Evolutionary conservation across 2,329 filamentous ascomycete species (phyloP), one percentile per base, ranked within the genome.

Genomic region (Claviceps sorghi): DNA sequence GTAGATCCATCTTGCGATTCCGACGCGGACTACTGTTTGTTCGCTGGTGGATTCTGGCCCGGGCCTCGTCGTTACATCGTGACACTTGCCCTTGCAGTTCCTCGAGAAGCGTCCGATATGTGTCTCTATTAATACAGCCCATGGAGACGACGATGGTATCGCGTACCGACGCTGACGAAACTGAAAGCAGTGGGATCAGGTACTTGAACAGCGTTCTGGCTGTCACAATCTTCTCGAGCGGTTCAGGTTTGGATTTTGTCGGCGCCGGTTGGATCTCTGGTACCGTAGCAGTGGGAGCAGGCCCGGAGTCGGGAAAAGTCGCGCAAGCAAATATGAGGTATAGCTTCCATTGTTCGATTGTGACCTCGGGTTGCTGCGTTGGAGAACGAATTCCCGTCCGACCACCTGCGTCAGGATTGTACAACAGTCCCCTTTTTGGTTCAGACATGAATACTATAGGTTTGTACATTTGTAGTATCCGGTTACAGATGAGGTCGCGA

Each of bases 291-390:
- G 58, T 54, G 15, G 61, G 64, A 22, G 75, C 74, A 52, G 74
- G 80, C 10, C 88, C 88, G 10, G 88, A 79, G 58, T 93, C 93
- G 40, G 87, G 90, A 53, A 98, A 74, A 0, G 93, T 97, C 10
- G 91, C 95, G 68, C 94, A 98, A 10, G 91, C 93, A 70, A 98
- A 96, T 52, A 96, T 90, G 29, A 98, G 76, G 65, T 97, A 97
- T 2, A 97, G 73, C 67, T 96, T 97, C 91, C 91, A 98, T 65
- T 98, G 93, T 67, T 97, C 94, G 54, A 98, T 82, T 53, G 96
- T 76, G 22, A 95, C 82, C 60, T 95, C 89, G 0, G 90, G 86
- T 19, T 89, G 85, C 1, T 84, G 83, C 2, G 81, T 84, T 54
- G 78, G 82, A 54, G 77, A 78, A 62, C 80, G 74, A 58, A 67